Evolutionary conservation across 768 basidiomycete genomes (phyloP), one percentile per base, ranked within the genome.

Genomic region (Pisolithus marmoratus): DNA sequence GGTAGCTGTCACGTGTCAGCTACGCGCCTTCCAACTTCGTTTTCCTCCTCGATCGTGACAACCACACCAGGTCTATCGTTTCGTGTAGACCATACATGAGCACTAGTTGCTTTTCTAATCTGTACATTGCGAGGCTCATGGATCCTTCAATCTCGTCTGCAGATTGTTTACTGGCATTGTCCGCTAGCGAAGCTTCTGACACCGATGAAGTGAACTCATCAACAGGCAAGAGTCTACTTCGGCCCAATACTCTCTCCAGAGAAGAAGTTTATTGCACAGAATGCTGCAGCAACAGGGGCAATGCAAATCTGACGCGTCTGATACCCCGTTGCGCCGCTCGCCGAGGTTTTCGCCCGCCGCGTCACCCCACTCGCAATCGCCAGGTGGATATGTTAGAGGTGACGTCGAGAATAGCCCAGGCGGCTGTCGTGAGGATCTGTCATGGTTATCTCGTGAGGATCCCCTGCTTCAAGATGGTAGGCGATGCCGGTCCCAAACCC

Each of bases 201-300:
- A 68, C 60, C 51, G 75, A 80, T 59, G 67, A 62, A 24, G 74
- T 65, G 60, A 71, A 77, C 54, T 71, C 72, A 12, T 68, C 73
- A 43, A 61, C 71, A 23, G n/a, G 72, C 77, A 14, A 71, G 71
- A 58, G 65, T 78, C 24, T 74, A 77, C 61, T 78, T 80, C 63
- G 80, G 77, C 9, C 75, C 78, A 29, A 59, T 78, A 19, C 74
- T 69, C 52, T 78, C 82, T 6, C 79, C 79, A 34, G 80, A 81
- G 65, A 78, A 78, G 57, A 71, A 68, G 50, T 73, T 75, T 54
- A 60, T 68, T 22, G 63, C 72, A 38, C 54, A 41, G 7, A 58
- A 70, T 44, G 55, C 64, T 23, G 60, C 66, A n/a, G 54, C 65
- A 62, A 55, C 57, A 63, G n/a, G 57, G 54, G 52, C 63, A 60